Conservation (phyloP, 2,329 filamentous ascomycete genomes). For the Emydomyces testavorans region DNA sequence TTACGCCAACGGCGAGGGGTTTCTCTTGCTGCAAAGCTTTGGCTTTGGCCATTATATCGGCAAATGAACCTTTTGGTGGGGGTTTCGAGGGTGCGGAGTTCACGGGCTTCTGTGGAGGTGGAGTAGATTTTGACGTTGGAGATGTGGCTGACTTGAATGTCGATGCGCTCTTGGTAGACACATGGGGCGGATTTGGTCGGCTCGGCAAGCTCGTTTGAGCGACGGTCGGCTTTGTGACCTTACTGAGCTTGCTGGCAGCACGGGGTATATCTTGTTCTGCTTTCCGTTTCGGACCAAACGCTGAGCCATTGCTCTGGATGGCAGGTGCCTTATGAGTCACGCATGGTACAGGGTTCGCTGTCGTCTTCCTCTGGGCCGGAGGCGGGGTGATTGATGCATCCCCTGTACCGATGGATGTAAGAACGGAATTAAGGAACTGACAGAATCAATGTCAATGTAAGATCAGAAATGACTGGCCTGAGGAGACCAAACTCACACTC, state of each 20-base stretch:
- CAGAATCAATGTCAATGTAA: background rate
- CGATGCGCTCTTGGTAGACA: conserved; percentile 13
- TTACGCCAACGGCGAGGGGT: conserved; percentile 38
- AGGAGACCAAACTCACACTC: conserved; percentile 13
- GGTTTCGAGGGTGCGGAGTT: conserved; percentile 28
- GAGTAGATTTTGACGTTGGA: conserved; percentile 13
- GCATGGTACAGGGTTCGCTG: conserved; percentile 6
- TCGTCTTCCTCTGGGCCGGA: conserved; percentile 11
- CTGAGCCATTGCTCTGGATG: conserved; percentile 13
- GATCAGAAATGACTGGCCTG: background rate
- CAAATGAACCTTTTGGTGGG: conserved; percentile 48
- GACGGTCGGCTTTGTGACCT: conserved; percentile 17
- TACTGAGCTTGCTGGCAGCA: conserved; percentile 21
- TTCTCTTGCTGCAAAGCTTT: conserved; percentile 43
- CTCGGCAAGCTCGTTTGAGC: conserved; percentile 15
- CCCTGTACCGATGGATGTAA: conserved; percentile 40
- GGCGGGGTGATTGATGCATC: conserved; percentile 19
- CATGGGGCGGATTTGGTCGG: conserved; percentile 18
- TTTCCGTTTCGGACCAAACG: conserved; percentile 28
- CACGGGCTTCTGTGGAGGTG: conserved; percentile 16
- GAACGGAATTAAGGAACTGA: conserved; percentile 42
- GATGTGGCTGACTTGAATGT: conserved; percentile 14
- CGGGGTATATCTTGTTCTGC: conserved; percentile 32
- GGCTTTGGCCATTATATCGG: conserved; percentile 48
- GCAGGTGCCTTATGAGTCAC: conserved; percentile 1